Evolutionary conservation across 495 filamentous ascomycete genomes (phyloP).

Genomic region (Clavariopsis aquatica): DNA sequence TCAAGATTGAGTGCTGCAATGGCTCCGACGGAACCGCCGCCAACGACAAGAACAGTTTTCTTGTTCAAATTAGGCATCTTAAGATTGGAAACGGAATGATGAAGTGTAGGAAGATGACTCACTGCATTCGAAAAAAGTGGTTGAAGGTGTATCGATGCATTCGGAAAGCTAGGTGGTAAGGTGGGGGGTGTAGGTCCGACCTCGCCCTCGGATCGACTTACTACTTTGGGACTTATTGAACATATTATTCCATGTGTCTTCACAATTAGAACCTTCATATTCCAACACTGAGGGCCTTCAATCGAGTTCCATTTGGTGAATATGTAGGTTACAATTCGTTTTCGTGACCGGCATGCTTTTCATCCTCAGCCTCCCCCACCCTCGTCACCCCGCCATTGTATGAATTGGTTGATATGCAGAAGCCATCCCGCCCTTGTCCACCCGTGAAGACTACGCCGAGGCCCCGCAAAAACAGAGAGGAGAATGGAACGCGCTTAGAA

Average conservation of each 20-base stretch:
- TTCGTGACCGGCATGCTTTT: slow-evolving; percentile 19
- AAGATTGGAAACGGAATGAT: background rate
- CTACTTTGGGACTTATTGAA: background rate
- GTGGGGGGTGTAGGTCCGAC: slow-evolving; percentile 8
- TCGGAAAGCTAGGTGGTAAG: background rate
- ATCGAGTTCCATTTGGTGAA: slow-evolving; percentile 35
- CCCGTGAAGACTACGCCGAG: slow-evolving; percentile 34
- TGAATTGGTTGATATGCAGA: slow-evolving; percentile 13
- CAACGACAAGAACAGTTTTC: slow-evolving; percentile 40
- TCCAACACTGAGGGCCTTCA: slow-evolving; percentile 11
- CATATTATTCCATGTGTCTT: background rate
- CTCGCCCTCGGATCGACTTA: background rate
- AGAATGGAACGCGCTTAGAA: slow-evolving; percentile 63
- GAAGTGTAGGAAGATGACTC: slow-evolving; percentile 6
- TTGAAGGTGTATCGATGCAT: slow-evolving; percentile 10
- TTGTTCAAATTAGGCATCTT: slow-evolving; percentile 29
- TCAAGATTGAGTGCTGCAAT: slow-evolving; percentile 43
- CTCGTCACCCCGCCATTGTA: slow-evolving; percentile 12
- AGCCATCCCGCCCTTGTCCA: slow-evolving; percentile 14
- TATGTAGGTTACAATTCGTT: slow-evolving; percentile 29
- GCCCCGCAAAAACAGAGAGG: slow-evolving; percentile 19
- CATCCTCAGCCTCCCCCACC: slow-evolving; percentile 9
- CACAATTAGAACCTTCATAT: background rate
- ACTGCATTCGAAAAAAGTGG: background rate
- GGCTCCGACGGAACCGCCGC: slow-evolving; percentile 42